These are phyloP conservation scores for Canavalia ensiformis DNA, from an alignment of 306 rosid genomes.

Conservation along the genomic window DNA sequence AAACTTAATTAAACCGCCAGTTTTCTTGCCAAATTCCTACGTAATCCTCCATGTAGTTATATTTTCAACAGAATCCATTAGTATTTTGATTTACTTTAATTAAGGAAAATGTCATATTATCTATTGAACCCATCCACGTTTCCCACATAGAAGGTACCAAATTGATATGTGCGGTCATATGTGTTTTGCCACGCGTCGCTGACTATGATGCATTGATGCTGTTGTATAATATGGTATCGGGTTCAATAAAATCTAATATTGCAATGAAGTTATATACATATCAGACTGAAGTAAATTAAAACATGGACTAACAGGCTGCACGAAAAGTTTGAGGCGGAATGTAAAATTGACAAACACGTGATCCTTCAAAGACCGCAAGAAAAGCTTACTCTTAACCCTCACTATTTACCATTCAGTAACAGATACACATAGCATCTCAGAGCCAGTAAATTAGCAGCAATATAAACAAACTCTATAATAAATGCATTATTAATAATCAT, in stretches of 20 bases:
- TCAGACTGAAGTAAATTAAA: background rate
- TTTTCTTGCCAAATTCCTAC: no score
- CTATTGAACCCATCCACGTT: background rate
- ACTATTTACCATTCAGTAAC: no score
- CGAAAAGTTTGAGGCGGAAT: background rate
- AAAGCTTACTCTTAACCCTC: no score
- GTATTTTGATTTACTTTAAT: background rate
- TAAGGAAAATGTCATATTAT: background rate
- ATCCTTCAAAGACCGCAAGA: background rate
- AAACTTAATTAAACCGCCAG: no score
- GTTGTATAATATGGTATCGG: background rate
- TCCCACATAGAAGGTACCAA: background rate
- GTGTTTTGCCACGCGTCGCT: background rate
- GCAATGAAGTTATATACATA: background rate
- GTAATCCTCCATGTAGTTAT: no score
- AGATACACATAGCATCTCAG: no score
- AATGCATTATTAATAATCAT: slow-evolving; percentile 12
- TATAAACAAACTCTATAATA: slow-evolving; percentile 29
- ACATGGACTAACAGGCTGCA: no score
- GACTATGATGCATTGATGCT: background rate
- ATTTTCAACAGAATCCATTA: background rate
- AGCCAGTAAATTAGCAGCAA: slow-evolving; percentile 12
- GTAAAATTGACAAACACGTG: background rate
- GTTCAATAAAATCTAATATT: background rate
- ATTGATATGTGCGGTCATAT: background rate